Base-by-base conservation (phyloP, 2,329 filamentous ascomycete species). In the Cladosporium austrohemisphaericum region DNA sequence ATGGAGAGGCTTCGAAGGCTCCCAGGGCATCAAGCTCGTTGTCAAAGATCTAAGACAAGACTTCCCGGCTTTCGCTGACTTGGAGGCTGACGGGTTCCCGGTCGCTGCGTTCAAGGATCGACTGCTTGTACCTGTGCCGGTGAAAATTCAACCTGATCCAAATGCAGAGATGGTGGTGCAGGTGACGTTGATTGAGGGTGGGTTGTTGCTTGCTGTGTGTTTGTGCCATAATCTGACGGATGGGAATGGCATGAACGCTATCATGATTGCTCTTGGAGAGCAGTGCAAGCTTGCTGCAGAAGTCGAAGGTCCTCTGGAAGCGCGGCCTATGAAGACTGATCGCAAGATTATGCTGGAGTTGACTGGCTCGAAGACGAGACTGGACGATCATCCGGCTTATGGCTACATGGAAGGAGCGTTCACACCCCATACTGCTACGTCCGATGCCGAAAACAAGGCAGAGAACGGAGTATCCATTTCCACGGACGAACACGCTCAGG, bases 181-280 rank as follows among this genome's bases (percentile, higher is more conserved):
- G 50, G 40, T 53, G 8, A 57, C 26, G 28, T 44, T 57, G 23
- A 57, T 57, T 32, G 50, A 55, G 23, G 56, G 55, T 1, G 56
- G 55, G 6, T 50, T 53, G 5, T 45, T 58, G 11, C 28, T 58
- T n/a, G 53, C 47, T 41, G 48, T 55, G 4, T 58, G 56, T 36
- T 46, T 58, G 18, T 57, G 54, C 23, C 55, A 58, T 23, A 53
- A 51, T 36, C 35, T 58, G 28, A 52, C 54, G 6, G 56, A 58
- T 14, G 54, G 53, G 1, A 56, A 57, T 31, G 52, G 54, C 16
- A 58, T 58, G 54, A 58, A 58, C 48, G 53, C 51, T 3, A 54
- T 57, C 40, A 55, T 49, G 10, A 47, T 50, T 22, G 56, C 56
- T 23, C 41, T 58, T 6, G 56, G 51, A 2, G 54, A 58, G 31